Evolutionary conservation across 192 early-diverging fungal genomes (phyloP), one percentile per base, ranked within the genome.

Genomic region (Linnemannia hyalina): DNA sequence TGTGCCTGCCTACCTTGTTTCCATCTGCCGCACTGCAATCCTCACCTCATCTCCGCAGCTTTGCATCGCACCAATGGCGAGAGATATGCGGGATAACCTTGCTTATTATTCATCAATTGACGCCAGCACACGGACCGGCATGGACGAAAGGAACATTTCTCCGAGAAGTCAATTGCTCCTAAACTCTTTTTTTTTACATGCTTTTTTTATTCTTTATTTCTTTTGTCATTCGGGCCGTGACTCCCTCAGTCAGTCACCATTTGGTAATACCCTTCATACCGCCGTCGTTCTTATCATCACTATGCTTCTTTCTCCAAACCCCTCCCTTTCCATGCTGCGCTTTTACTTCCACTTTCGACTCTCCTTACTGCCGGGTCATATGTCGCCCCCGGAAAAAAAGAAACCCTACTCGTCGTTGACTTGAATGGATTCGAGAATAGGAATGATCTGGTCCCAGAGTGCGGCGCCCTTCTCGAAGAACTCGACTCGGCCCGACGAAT

Each of bases 361-460:
- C 68, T 36, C n/a, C 16, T 68, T 29, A 26, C 35, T 70, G 3
- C 20, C 22, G n/a, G 15, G 40, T 18, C 68, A 70, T 46, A 46
- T 46, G 0, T 46, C 1, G 10, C 44, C 44, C 44, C 11, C 13
- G 13, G 20, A 71, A 22, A 42, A 40, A 15, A 32, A 26, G 10
- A 15, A 32, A 26, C 0, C 29, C 60, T 80, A 85, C 13, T 85
- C 83, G 41, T 85, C 83, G 36, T 77, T 78, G n/a, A 85, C 83
- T 4, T 80, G 83, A 29, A 95, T 92, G 49, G 88, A 88, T 73
- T 97, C 96, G 73, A 99, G 77, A 68, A 95, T 91, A 26, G 97
- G 96, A 52, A 98, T 93, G 47, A 99, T 91, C 26, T 93, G 91
- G 76, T 94, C 95, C 98, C 98, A 99, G 32, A 96, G 90, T 73